Conservation (phyloP, 345 rosid species). For the Eutrema japonicum region DNA sequence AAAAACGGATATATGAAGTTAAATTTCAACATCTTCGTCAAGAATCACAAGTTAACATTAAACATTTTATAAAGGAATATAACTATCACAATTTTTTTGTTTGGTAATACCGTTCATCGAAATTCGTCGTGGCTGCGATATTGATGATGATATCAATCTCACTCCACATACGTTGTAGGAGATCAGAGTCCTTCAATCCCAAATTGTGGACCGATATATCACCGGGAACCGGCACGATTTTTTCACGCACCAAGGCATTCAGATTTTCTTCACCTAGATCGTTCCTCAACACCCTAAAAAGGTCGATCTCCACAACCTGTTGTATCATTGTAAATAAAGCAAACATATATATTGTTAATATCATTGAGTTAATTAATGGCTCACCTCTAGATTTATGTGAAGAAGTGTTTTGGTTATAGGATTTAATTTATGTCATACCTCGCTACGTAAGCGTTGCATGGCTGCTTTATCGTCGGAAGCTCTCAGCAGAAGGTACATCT, state of each 20-base stretch:
- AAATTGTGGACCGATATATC: constrained; percentile 58
- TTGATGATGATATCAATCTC: constrained; percentile 63
- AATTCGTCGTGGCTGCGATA: constrained; percentile 77
- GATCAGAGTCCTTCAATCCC: constrained; percentile 53
- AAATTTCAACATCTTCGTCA: neutral
- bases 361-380: neutral
- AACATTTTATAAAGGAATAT: neutral
- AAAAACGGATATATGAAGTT: neutral
- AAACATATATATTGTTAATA: neutral
- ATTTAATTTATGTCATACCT: constrained; percentile 49
- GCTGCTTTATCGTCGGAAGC: constrained; percentile 72
- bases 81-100: neutral
- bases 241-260: constrained; percentile 52
- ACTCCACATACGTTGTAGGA: constrained; percentile 51
- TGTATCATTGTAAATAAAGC: neutral
- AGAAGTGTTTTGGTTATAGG: constrained; percentile 10
- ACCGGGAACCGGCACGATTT: constrained; percentile 58
- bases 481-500: constrained; percentile 77
- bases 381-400: neutral
- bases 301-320: constrained; percentile 63
- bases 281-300: constrained; percentile 61
- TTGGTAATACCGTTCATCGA: constrained; percentile 68
- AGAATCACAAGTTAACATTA: constrained; percentile 1
- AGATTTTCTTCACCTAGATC: constrained; percentile 50
- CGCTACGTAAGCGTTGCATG: constrained; percentile 63